A percentile compares a stretch with the other conserved stretches of the same genome.
phyloP scores from a whole-genome alignment of 2,329 filamentous ascomycete genomes.

The Pseudomassariella vexata region DNA sequence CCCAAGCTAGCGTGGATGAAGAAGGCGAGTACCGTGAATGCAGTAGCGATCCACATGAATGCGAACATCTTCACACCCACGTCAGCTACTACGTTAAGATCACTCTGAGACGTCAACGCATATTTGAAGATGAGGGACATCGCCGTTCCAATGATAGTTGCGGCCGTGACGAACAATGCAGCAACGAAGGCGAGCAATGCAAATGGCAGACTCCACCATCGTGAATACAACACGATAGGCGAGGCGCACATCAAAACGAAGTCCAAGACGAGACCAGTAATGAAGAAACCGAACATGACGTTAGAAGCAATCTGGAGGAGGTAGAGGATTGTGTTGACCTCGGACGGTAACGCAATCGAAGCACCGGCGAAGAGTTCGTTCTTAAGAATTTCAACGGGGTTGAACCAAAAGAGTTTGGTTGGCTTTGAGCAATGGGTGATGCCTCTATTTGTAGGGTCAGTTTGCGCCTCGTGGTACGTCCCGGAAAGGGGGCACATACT shows the following conservation, averaged over 20 bases:
- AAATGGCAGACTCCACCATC: slow-evolving; percentile 60
- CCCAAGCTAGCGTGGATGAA: slow-evolving; percentile 69
- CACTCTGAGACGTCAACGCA: slow-evolving; percentile 63
- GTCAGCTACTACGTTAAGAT: slow-evolving; percentile 69
- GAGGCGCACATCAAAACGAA: slow-evolving; percentile 67
- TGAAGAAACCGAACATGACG: slow-evolving; percentile 87
- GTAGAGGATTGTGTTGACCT: slow-evolving; percentile 67
- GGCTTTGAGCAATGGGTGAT: slow-evolving; percentile 72
- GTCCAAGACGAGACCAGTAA: slow-evolving; percentile 63
- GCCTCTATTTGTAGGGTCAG: slow-evolving; percentile 46
- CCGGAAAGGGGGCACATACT: slow-evolving; percentile 35
- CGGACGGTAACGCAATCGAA: slow-evolving; percentile 70
- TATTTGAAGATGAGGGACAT: slow-evolving; percentile 79
- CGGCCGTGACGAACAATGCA: slow-evolving; percentile 62
- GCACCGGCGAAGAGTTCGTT: slow-evolving; percentile 77
- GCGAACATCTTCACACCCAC: slow-evolving; percentile 72
- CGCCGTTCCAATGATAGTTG: slow-evolving; percentile 69
- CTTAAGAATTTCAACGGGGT: slow-evolving; percentile 76
- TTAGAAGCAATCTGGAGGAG: slow-evolving; percentile 70
- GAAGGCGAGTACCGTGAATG: slow-evolving; percentile 62
- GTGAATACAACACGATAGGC: slow-evolving; percentile 46
- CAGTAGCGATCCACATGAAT: slow-evolving; percentile 83
- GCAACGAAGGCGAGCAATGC: slow-evolving; percentile 62
- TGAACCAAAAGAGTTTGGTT: slow-evolving; percentile 77
- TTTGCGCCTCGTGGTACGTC: background rate